Evolutionary conservation across 169 alveolate genomes (phyloP), one percentile per base, ranked within the genome.

Genomic region (Cryptosporidium baileyi): DNA sequence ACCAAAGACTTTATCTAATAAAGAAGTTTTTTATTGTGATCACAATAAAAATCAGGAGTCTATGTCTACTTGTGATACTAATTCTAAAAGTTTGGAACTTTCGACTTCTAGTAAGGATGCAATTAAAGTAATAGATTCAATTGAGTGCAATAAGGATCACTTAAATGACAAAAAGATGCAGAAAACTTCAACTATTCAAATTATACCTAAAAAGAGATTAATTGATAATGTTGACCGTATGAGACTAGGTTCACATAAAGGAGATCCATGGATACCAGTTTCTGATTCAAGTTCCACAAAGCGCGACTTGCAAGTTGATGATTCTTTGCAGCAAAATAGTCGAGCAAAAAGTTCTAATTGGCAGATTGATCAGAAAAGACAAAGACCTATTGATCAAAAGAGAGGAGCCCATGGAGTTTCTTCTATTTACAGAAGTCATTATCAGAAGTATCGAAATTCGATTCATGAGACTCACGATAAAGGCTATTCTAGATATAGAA

Each of bases 231-330:
- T 22, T 0, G 60, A 9, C 13, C 34, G 40, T 24, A 61, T 24
- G 19, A 15, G 41, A 9, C 7, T 43, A 1, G 60, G 43, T 36
- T 54, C 67, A 4, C 41, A 67, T 19, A 74, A 59, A 44, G 34
- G 85, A 1, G 85, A 74, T 24, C 85, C 85, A 19, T 74, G 85
- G 85, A 30, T 57, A 38, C 85, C 85, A 15, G 36, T 40, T 1
- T 74, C 85, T 1, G 85, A 74, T 51, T 34, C 63, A 11, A 34
- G 13, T 32, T 0, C 38, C 17, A 74, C 6, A 15, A 52, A 9
- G 26, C 43, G 51, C 17, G 67, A 52, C 8, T 38, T 13, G 34
- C 43, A 36, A 19, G 3, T 34, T 6, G 85, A 74, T 26, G 85
- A 54, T 22, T 1, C 7, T 24, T 40, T 36, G 17, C 82, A 67